Conservation (phyloP, 805 yeast species). For the Torulaspora franciscae region DNA sequence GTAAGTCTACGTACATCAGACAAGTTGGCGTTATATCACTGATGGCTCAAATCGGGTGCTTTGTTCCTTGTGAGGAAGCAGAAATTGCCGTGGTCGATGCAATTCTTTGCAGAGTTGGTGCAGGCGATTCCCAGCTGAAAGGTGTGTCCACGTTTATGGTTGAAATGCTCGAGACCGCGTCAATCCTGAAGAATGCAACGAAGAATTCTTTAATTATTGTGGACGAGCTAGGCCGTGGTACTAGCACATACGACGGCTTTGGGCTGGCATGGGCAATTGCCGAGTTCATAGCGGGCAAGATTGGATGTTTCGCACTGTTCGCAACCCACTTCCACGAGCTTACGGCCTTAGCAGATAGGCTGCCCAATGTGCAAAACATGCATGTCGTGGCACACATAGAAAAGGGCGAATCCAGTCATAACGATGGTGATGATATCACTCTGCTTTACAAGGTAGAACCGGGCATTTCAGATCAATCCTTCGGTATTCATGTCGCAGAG, state of each 20-base stretch:
- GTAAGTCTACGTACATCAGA: slow-evolving; percentile 88
- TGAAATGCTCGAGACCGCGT: slow-evolving; percentile 95
- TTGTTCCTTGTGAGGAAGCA: slow-evolving; percentile 74
- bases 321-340: slow-evolving; percentile 98
- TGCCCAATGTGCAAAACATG: slow-evolving; percentile 65
- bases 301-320: slow-evolving; percentile 77
- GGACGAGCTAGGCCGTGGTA: slow-evolving; percentile 86
- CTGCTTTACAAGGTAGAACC: slow-evolving; percentile 89
- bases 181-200: slow-evolving; percentile 83
- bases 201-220: slow-evolving; percentile 80
- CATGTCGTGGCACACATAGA: slow-evolving; percentile 93
- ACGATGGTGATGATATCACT: slow-evolving; percentile 62
- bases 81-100: slow-evolving; percentile 85
- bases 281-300: slow-evolving; percentile 68
- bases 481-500: slow-evolving; percentile 97
- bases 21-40: slow-evolving; percentile 83
- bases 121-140: slow-evolving; percentile 94
- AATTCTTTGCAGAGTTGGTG: slow-evolving; percentile 94
- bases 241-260: slow-evolving; percentile 89
- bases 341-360: slow-evolving; percentile 66
- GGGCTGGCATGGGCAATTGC: slow-evolving; percentile 97
- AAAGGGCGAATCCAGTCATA: slow-evolving; percentile 33
- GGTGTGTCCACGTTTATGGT: slow-evolving; percentile 98
- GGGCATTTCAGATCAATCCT: slow-evolving; percentile 93
- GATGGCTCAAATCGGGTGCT: slow-evolving; percentile 86